Evolutionary conservation across 768 basidiomycete genomes (phyloP), one percentile per base, ranked within the genome.

Genomic region (Solioccasus polychromus): DNA sequence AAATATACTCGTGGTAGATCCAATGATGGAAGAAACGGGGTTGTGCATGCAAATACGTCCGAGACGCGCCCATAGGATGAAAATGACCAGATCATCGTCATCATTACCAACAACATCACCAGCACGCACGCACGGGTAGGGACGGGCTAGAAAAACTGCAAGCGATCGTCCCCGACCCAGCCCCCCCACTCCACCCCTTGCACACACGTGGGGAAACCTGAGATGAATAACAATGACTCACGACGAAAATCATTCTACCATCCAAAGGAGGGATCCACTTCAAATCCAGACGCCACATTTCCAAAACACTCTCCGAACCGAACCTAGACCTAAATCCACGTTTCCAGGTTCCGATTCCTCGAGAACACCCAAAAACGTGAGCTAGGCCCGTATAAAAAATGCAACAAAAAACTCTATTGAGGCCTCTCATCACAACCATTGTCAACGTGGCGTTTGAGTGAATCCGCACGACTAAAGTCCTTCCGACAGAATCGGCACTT

Each of bases 381-480:
- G 14, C 31, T 23, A 32, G 48, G 11, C 11, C 20, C 24, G 32
- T n/a, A n/a, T n/a, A n/a, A n/a, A n/a, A n/a, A n/a, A n/a, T n/a
- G n/a, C n/a, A n/a, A n/a, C n/a, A n/a, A n/a, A 12, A 47, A 53
- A 52, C 48, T 54, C 53, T 65, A 66, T 61, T 62, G 66, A 45
- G 75, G 72, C 72, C 75, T 76, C 61, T 82, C 80, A 62, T 83
- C 82, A 69, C 85, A 87, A 40, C 87, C 87, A 54, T 88, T 87
- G 71, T 90, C 87, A 42, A 85, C 55, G 66, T 91, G 88, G 61
- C 88, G 75, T 68, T 89, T 91, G 53, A 89, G 72, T 47, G 88
- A 90, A 68, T 87, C 85, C 39, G 68, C 76, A 63, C 88, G 79
- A 68, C 85, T 86, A 62, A 89, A 88, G 59, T 82, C 82, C 66